Conservation (phyloP, 192 early-diverging fungal species). For the Linnemannia exigua region DNA sequence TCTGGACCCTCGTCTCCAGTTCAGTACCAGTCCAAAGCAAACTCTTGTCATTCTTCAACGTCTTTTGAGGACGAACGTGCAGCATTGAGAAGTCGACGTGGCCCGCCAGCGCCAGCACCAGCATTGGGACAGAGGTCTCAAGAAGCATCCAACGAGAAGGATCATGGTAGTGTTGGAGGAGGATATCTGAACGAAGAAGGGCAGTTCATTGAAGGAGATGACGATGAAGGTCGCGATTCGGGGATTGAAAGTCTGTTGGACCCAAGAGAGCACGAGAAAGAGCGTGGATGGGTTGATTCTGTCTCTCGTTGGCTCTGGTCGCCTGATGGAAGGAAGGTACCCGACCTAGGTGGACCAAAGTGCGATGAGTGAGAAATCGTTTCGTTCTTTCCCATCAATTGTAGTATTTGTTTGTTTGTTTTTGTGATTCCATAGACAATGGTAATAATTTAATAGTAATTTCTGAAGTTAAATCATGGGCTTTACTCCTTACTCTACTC, state of each 20-base stretch:
- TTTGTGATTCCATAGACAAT: background rate
- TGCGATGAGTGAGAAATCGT: background rate
- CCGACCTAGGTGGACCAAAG: background rate
- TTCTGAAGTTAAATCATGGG: background rate
- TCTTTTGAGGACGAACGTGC: background rate
- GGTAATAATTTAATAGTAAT: background rate
- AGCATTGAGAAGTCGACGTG: background rate
- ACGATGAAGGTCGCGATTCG: conserved; percentile 18
- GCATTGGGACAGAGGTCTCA: background rate
- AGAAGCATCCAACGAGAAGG: background rate
- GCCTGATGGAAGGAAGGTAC: conserved; percentile 12
- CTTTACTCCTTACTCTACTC: no score
- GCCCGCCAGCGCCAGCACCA: background rate
- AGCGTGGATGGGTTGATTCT: conserved; percentile 33
- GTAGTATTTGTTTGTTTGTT: background rate
- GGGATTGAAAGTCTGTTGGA: conserved; percentile 22
- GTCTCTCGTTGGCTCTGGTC: conserved; percentile 39
- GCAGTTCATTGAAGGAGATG: background rate
- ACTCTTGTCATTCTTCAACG: background rate
- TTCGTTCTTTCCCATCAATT: background rate
- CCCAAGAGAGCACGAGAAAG: conserved; percentile 7
- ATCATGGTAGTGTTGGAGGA: background rate
- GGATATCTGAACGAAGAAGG: conserved; percentile 10
- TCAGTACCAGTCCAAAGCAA: background rate
- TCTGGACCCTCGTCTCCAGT: background rate